These are phyloP conservation scores for Clausena lansium DNA, from an alignment of 345 rosid genomes.

Conservation along the genomic window DNA sequence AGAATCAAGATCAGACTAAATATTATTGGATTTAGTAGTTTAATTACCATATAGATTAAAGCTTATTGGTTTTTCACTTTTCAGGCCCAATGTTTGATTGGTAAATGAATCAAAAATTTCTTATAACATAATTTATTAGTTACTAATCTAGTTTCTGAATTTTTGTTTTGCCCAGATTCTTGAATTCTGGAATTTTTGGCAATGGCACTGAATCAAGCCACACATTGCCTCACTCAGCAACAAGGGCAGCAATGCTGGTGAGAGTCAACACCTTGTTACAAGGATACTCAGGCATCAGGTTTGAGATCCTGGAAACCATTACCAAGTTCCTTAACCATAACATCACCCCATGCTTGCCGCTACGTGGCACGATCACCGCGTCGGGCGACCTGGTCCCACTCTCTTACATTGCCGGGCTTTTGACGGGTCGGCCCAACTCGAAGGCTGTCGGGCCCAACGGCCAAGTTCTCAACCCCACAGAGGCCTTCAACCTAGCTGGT, in stretches of 20 bases:
- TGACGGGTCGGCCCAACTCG: constrained; percentile 64
- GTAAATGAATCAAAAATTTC: not conserved
- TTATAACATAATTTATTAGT: not conserved
- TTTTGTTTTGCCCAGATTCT: constrained; percentile 32
- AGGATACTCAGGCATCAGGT: constrained; percentile 73
- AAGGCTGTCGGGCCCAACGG: constrained; percentile 58
- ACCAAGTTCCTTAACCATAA: constrained; percentile 55
- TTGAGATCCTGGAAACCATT: constrained; percentile 69
- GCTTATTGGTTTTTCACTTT: too few species aligned
- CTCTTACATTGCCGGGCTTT: constrained; percentile 60
- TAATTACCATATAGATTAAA: too few species aligned
- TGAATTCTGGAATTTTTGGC: constrained; percentile 71
- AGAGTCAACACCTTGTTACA: constrained; percentile 75
- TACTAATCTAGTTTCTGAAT: not conserved
- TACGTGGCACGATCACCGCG: constrained; percentile 69
- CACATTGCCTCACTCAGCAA: constrained; percentile 53
- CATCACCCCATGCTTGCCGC: constrained; percentile 74
- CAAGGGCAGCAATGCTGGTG: constrained; percentile 78
- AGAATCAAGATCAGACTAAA: too few species aligned
- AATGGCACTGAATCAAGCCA: constrained; percentile 55
- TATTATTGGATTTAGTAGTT: too few species aligned
- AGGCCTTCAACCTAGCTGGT: constrained; percentile 53
- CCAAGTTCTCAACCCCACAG: constrained; percentile 31
- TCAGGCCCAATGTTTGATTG: not conserved
- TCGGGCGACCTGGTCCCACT: constrained; percentile 76